Evolutionary conservation across 1,139 yeast species (phyloP).

Genomic region (Insectozyma bohioensis): DNA sequence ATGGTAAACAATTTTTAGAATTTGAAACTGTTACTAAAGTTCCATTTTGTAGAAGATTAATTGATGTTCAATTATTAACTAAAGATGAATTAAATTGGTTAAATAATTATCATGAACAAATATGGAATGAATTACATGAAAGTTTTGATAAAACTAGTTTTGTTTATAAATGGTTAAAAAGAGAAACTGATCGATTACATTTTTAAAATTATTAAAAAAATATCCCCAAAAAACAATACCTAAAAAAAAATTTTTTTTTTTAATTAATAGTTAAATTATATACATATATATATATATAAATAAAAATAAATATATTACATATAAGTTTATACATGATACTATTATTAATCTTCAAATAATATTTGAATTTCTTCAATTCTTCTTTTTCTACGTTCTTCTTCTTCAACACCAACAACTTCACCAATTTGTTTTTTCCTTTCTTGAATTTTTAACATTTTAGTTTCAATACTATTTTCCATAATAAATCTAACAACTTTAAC

Average conservation of each 20-base stretch:
- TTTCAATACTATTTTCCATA: constrained; percentile 84
- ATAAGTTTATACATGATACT: too few relatives aligned
- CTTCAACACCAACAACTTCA: constrained; percentile 79
- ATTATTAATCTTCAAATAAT: constrained; percentile 55
- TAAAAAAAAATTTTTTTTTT: too few relatives aligned
- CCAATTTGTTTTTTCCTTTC: constrained; percentile 85
- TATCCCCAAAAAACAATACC: too few relatives aligned
- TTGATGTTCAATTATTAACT: constrained; percentile 39
- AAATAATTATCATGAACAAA: constrained; percentile 62
- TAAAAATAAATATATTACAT: constrained; percentile 1
- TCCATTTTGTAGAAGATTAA: constrained; percentile 56
- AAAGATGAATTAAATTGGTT: constrained; percentile 65
- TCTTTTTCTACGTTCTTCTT: constrained; percentile 69
- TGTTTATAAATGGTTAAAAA: constrained; percentile 70
- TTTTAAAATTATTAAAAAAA: too few relatives aligned
- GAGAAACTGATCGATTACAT: constrained; percentile 57
- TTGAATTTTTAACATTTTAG: constrained; percentile 83
- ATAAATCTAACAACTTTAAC: constrained; percentile 82
- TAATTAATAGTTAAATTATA: too few relatives aligned
- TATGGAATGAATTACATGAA: constrained; percentile 57
- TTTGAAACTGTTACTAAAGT: constrained; percentile 87
- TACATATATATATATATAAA: too few relatives aligned
- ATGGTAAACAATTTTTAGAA: constrained; percentile 60
- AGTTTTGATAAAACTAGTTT: constrained; percentile 49
- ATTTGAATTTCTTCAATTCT: constrained; percentile 80